Conservation (phyloP, 352 stramenopile species). For the Globisporangium takayamanum region DNA sequence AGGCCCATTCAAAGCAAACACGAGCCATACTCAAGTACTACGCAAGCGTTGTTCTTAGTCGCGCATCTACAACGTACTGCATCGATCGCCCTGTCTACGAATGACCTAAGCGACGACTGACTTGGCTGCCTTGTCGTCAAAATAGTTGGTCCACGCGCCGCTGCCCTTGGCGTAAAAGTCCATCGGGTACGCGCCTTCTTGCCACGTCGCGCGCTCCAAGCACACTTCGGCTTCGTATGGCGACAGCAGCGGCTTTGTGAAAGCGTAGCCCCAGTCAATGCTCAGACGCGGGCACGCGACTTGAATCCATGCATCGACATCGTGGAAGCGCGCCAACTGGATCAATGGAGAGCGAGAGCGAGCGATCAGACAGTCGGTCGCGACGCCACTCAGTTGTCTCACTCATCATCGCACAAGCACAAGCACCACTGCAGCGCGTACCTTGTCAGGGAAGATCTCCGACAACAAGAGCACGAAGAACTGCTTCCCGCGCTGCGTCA, state of each 20-base stretch:
- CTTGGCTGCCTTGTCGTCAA: constrained; percentile 42
- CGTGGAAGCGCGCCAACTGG: constrained; percentile 81
- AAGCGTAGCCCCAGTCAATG: constrained; percentile 98
- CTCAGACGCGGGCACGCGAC: constrained; percentile 97
- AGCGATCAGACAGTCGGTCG: not conserved
- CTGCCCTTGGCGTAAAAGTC: constrained; percentile 98
- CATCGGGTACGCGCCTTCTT: constrained; percentile 95
- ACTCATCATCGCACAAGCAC: no score
- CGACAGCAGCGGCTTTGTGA: constrained; percentile 94
- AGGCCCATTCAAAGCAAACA: no score
- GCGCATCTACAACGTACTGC: not conserved
- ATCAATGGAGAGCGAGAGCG: not conserved
- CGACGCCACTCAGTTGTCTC: no score
- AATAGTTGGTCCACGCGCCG: constrained; percentile 97
- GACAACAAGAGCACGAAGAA: constrained; percentile 95
- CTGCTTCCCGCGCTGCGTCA: constrained; percentile 85
- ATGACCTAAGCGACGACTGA: constrained; percentile 2
- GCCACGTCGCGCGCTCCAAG: constrained; percentile 86
- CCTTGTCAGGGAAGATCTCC: constrained; percentile 95
- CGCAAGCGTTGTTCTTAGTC: not conserved
- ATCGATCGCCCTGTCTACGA: not conserved
- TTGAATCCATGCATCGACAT: constrained; percentile 97
- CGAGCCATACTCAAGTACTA: no score
- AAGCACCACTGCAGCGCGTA: constrained; percentile 7
- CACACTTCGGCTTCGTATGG: constrained; percentile 97